Base-by-base conservation (phyloP, 2,329 filamentous ascomycete species). In the Aspergillus niger region DNA sequence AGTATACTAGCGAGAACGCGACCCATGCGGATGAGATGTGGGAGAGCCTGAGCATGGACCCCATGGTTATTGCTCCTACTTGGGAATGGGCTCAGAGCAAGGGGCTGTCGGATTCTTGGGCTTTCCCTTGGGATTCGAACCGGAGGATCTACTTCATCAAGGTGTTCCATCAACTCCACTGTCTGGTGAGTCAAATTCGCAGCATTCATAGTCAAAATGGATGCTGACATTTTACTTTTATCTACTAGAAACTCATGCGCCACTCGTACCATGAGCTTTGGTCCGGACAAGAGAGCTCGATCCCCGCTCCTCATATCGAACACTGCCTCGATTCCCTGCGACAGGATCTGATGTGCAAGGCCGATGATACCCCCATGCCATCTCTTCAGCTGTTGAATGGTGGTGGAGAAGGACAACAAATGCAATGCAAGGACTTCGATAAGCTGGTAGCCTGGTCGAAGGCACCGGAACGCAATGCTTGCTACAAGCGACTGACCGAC, bases 111-210 rank as follows among this genome's bases (percentile, higher is more conserved):
- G 30, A 38, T 10, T 58, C 57, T 24, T 58, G 57, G 57, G 26
- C 8, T 3, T 58, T 58, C 17, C 57, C 57, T 2, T 58, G 57
- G 50, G 57, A 58, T 22, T 13, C 57, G 15, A 58, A 41, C 28
- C 38, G 57, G 3, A 41, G 30, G 28, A 54, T 58, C 11, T 58
- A 58, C 22, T 58, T 58, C 36, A 8, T 58, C 7, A 58, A 58
- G 26, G 57, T 58, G 49, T 58, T 47, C 22, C 57, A 58, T 47
- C 57, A 58, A 36, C 49, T 58, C n/a, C 57, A 58, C 20, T 58
- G 57, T 17, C 49, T 58, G 28, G 57, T 58, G 52, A 17, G 49
- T 48, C 2, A 7, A 6, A 4, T 7, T 8, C 32, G 17, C 17
- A 10, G 7, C 20, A 20, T 20, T 3, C 43, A 22, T 5, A 47